Base-by-base conservation (phyloP, 2,329 filamentous ascomycete species). In the Verticillium longisporum region DNA sequence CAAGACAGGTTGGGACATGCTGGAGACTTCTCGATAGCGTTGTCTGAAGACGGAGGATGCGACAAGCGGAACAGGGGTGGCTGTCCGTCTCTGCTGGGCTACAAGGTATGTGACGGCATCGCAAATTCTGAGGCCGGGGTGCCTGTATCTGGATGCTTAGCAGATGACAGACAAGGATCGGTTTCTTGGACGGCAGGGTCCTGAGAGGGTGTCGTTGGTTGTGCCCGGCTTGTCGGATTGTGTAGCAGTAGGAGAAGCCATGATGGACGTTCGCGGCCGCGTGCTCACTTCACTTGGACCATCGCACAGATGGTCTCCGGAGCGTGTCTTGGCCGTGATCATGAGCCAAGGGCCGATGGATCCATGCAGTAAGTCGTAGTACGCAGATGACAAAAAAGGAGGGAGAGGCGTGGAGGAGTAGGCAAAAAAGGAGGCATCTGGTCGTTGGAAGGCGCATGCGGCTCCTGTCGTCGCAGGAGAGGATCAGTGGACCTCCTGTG, bases 391-490 rank as follows among this genome's bases (percentile, higher is more conserved):
- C 56, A 21, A 26, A 61, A 11, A 6, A 31, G 57, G 10, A 33
- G 21, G 31, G 55, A 50, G 55, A 60, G 55, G 57, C 37, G 61
- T 45, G 31, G 18, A 57, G 36, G 56, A 10, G 37, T 11, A 21
- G 37, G 15, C 26, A 55, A 31, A 11, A 32, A 13, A 34, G 26
- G 33, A 11, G 31, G 26, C 7, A n/a, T 13, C n/a, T 10, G 50
- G 58, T 59, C 55, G 55, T 14, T 53, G 45, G 11, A 31, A 53
- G 45, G 45, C 45, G 31, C 34, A 64, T 74, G 71, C 71, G 71
- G 72, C 71, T 73, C 70, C 66, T 68, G 63, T 67, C 63, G 73
- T 74, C 71, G 69, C 72, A 72, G 66, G 66, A 68, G 64, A 60
- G 65, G 64, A 65, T 68, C 61, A 64, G 63, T 61, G 57, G 54